Percentiles rank a stretch among this genome's conserved stretches.
phyloP scores from a whole-genome alignment of 306 rosid species.

The Prunus padus region DNA sequence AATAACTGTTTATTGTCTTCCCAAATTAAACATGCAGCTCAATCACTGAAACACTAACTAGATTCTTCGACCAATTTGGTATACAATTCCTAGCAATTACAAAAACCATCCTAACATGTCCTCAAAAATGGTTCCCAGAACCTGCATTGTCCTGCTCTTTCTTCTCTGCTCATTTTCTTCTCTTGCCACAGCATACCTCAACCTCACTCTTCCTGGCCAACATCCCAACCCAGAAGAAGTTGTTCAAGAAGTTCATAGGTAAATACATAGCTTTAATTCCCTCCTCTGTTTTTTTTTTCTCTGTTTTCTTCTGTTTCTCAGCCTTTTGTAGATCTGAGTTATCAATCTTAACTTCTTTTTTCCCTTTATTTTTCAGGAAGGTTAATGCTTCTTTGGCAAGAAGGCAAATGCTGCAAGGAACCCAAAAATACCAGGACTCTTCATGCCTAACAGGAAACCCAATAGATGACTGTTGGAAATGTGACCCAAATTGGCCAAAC shows the following conservation, averaged over 20 bases:
- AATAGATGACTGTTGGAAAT: slow-evolving; percentile 98
- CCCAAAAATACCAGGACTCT: slow-evolving; percentile 30
- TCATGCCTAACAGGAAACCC: slow-evolving; percentile 88
- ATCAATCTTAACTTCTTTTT: background rate
- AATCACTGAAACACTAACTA: background rate
- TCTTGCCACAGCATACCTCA: slow-evolving; percentile 45
- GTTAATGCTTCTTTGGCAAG: slow-evolving; percentile 81
- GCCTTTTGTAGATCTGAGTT: background rate
- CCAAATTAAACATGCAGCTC: background rate
- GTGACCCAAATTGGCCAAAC: slow-evolving; percentile 93
- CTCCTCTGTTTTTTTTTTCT: background rate
- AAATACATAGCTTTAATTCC: background rate
- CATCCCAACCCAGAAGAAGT: slow-evolving; percentile 88
- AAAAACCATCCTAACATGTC: background rate
- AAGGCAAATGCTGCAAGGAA: slow-evolving; percentile 54
- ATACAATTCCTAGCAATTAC: background rate
- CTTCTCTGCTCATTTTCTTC: slow-evolving; percentile 38
- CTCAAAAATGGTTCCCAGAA: slow-evolving; percentile 44
- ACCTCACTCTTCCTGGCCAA: slow-evolving; percentile 78
- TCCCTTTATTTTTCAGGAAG: slow-evolving; percentile 36
- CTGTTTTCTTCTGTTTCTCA: slow-evolving; percentile 20
- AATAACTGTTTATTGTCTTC: background rate
- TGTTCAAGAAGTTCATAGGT: slow-evolving; percentile 81
- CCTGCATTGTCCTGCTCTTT: slow-evolving; percentile 55
- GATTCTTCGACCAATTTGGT: slow-evolving; percentile 9